Evolutionary conservation across 2,329 filamentous ascomycete genomes (phyloP).

Genomic region (Xylaria sp.): DNA sequence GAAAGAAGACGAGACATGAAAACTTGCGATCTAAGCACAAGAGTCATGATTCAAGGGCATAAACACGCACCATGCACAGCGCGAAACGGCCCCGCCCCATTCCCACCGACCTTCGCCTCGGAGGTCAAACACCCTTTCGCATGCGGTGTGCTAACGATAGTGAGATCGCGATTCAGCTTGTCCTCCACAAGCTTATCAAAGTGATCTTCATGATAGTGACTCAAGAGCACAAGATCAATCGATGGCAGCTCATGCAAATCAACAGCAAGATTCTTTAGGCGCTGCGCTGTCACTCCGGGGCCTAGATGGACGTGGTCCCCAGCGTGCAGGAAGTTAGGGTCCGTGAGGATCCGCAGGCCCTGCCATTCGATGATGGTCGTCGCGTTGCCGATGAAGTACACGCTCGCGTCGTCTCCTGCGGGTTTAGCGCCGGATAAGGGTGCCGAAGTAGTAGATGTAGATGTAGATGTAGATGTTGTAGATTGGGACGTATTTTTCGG

Average conservation of each 20-base stretch:
- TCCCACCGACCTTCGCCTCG: constrained; percentile 28
- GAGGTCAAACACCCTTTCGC: constrained; percentile 58
- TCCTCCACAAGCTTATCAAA: constrained; percentile 50
- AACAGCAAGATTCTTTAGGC: constrained; percentile 64
- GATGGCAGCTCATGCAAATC: constrained; percentile 64
- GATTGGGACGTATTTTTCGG: constrained; percentile 31
- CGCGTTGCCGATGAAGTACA: constrained; percentile 63
- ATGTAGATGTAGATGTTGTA: background rate
- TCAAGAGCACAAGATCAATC: constrained; percentile 65
- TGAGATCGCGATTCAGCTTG: constrained; percentile 53
- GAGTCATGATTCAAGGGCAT: background rate
- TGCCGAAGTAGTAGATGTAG: background rate
- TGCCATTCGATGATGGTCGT: constrained; percentile 62
- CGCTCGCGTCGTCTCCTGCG: constrained; percentile 46
- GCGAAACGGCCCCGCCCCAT: constrained; percentile 56
- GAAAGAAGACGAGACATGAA: background rate
- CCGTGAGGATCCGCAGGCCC: constrained; percentile 59
- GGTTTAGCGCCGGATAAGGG: background rate
- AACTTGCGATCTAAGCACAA: background rate
- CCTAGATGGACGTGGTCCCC: constrained; percentile 71
- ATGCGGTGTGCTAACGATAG: constrained; percentile 68
- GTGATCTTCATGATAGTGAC: constrained; percentile 65
- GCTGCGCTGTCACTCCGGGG: constrained; percentile 61
- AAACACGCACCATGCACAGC: constrained; percentile 50
- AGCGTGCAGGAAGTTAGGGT: constrained; percentile 69